Percentiles rank a stretch among this genome's conserved stretches.
These are phyloP conservation scores for Fusarium marasasianum DNA, from an alignment of 2,329 filamentous ascomycete species.

Conservation along the genomic window DNA sequence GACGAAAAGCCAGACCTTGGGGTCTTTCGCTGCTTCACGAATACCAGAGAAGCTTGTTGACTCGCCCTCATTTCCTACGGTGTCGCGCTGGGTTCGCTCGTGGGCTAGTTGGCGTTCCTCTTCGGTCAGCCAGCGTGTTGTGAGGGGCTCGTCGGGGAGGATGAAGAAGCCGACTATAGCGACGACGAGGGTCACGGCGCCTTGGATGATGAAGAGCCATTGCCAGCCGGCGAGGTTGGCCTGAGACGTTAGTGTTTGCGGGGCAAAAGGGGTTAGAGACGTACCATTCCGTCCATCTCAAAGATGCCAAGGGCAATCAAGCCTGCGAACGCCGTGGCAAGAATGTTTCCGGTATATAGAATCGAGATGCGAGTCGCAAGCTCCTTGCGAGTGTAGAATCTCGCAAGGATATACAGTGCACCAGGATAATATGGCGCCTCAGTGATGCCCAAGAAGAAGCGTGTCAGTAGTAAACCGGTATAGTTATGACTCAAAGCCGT, in stretches of 20 bases:
- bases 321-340: constrained; percentile 51
- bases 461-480: constrained; percentile 57
- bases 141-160: constrained; percentile 52
- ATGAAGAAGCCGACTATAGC: constrained; percentile 39
- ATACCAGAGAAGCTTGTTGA: constrained; percentile 56
- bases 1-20: constrained; percentile 58
- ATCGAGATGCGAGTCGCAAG: constrained; percentile 54
- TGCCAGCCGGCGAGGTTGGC: constrained; percentile 42
- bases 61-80: constrained; percentile 52
- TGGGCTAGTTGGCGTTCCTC: constrained; percentile 54
- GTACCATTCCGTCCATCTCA: constrained; percentile 36
- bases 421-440: constrained; percentile 53
- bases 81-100: constrained; percentile 55
- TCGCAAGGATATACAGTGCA: constrained; percentile 55
- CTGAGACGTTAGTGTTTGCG: background rate
- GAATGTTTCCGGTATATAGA: constrained; percentile 53
- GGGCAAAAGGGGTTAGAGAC: fast-evolving
- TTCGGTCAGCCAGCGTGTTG: constrained; percentile 52
- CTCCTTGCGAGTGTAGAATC: constrained; percentile 64
- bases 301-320: constrained; percentile 56
- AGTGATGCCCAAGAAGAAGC: constrained; percentile 53
- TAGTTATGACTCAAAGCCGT: constrained; percentile 59
- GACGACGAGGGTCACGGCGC: constrained; percentile 50
- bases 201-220: constrained; percentile 72
- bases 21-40: constrained; percentile 54